These are phyloP conservation scores for Epichloe brachyelytri DNA, from an alignment of 2,329 filamentous ascomycete genomes.

Conservation along the genomic window DNA sequence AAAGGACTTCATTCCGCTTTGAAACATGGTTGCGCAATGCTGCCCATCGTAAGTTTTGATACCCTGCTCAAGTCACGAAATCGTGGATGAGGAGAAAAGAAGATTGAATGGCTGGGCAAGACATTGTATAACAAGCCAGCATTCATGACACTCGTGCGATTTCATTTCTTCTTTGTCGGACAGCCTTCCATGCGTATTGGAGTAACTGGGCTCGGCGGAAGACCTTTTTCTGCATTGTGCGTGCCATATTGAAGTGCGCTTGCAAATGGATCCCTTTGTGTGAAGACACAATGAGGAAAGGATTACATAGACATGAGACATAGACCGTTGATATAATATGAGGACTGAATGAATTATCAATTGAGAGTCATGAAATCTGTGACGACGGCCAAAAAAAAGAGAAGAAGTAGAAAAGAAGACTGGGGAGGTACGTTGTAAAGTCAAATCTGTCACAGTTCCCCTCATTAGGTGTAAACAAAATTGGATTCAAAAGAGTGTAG, in stretches of 20 bases:
- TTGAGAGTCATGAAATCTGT: no score
- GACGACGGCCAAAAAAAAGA: no score
- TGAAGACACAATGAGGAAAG: background rate
- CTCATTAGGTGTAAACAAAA: no score
- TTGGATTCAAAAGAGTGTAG: no score
- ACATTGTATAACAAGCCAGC: background rate
- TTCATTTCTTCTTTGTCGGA: no score
- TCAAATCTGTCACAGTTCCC: no score
- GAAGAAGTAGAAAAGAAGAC: no score
- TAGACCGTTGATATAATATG: background rate
- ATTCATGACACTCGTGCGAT: background rate
- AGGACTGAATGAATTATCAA: no score
- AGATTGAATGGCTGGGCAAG: background rate
- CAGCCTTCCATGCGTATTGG: background rate
- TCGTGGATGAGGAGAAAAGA: background rate
- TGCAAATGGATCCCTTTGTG: background rate
- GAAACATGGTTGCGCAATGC: background rate
- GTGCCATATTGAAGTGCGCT: background rate
- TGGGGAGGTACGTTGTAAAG: no score
- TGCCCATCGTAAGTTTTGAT: conserved; percentile 1
- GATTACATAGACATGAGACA: background rate
- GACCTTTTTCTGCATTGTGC: background rate
- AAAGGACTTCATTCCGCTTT: conserved; percentile 44
- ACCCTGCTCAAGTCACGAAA: background rate
- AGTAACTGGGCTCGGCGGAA: background rate